A percentile compares a stretch with the other conserved stretches of the same genome.
These are phyloP conservation scores for Amorphotheca resinae DNA, from an alignment of 495 filamentous ascomycete genomes.

Conservation along the genomic window DNA sequence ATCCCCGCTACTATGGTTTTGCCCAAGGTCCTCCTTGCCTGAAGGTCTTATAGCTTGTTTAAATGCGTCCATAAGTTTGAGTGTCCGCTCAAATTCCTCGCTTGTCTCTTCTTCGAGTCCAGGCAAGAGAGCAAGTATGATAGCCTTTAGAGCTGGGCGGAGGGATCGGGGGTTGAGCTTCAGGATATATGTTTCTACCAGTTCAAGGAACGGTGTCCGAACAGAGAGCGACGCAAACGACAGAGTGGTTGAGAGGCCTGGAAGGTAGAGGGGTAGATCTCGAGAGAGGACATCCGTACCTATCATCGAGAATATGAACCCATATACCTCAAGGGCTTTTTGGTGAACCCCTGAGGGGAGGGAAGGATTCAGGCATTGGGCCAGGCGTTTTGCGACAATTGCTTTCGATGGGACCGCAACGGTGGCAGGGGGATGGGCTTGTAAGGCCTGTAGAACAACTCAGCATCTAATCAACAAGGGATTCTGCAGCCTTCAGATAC, in stretches of 20 bases:
- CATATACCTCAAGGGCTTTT: slow-evolving; percentile 90
- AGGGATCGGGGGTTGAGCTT: slow-evolving; percentile 54
- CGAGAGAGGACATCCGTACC: slow-evolving; percentile 60
- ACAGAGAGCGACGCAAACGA: slow-evolving; percentile 89
- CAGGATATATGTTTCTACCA: slow-evolving; percentile 72
- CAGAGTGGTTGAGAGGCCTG: slow-evolving; percentile 75
- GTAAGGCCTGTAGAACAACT: slow-evolving; percentile 53
- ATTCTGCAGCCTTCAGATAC: slow-evolving; percentile 29
- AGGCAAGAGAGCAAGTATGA: slow-evolving; percentile 74
- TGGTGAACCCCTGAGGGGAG: slow-evolving; percentile 97
- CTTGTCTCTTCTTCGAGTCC: slow-evolving; percentile 92
- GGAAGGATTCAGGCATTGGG: slow-evolving; percentile 88
- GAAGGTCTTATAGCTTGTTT: slow-evolving; percentile 47
- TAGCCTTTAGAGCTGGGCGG: slow-evolving; percentile 77
- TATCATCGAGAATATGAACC: slow-evolving; percentile 69
- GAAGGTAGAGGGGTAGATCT: slow-evolving; percentile 79
- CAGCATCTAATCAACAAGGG: slow-evolving; percentile 1
- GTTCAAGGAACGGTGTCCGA: slow-evolving; percentile 65
- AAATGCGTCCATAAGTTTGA: slow-evolving; percentile 66
- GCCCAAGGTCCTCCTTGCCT: slow-evolving; percentile 27
- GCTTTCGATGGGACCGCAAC: slow-evolving; percentile 70
- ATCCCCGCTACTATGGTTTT: slow-evolving; percentile 49
- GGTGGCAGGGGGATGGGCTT: slow-evolving; percentile 60
- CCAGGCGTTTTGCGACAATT: slow-evolving; percentile 75
- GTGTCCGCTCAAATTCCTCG: slow-evolving; percentile 87